phyloP scores from a whole-genome alignment of 176 grass and related monocot genomes.

The Triticum timopheevii region DNA sequence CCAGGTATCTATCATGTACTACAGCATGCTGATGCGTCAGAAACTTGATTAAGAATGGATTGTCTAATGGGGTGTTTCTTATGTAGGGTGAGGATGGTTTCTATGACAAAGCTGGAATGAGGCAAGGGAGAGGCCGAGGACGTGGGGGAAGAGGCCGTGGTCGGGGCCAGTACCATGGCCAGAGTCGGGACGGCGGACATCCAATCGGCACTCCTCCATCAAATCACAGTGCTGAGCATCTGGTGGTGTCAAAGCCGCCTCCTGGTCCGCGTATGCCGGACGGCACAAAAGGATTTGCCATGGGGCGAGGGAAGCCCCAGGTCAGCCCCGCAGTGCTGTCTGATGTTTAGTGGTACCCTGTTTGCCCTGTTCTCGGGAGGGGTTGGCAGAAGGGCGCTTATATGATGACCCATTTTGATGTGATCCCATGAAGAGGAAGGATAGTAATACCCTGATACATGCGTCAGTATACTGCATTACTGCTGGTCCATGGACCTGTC shows the following conservation, averaged over 20 bases:
- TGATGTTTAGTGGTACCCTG: not conserved
- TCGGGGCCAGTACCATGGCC: slow-evolving; percentile 38
- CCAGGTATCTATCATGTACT: slow-evolving; percentile 30
- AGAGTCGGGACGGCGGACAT: slow-evolving; percentile 35
- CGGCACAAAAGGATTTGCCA: slow-evolving; percentile 87
- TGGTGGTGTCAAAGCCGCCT: slow-evolving; percentile 55
- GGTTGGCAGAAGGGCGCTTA: slow-evolving; percentile 7
- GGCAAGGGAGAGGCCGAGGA: slow-evolving; percentile 50
- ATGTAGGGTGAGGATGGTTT: slow-evolving; percentile 46
- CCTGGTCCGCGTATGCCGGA: slow-evolving; percentile 96
- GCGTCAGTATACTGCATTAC: slow-evolving; percentile 32
- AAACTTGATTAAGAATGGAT: not conserved
- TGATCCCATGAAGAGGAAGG: not conserved
- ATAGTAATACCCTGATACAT: slow-evolving; percentile 21
- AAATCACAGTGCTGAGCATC: slow-evolving; percentile 49
- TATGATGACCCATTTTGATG: slow-evolving; percentile 39
- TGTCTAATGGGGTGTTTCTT: not conserved
- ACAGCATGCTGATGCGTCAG: not conserved
- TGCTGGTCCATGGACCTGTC: slow-evolving; percentile 3
- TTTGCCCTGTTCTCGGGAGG: not conserved
- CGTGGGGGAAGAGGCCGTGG: slow-evolving; percentile 54
- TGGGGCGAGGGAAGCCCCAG: slow-evolving; percentile 73
- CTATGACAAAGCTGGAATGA: slow-evolving; percentile 43
- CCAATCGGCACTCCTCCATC: slow-evolving; percentile 50
- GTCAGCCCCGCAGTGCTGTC: slow-evolving; percentile 24